Percentiles rank a stretch among this genome's conserved stretches.
Evolutionary conservation across 345 rosid genomes (phyloP).

Genomic region (Lepidium aucheri): DNA sequence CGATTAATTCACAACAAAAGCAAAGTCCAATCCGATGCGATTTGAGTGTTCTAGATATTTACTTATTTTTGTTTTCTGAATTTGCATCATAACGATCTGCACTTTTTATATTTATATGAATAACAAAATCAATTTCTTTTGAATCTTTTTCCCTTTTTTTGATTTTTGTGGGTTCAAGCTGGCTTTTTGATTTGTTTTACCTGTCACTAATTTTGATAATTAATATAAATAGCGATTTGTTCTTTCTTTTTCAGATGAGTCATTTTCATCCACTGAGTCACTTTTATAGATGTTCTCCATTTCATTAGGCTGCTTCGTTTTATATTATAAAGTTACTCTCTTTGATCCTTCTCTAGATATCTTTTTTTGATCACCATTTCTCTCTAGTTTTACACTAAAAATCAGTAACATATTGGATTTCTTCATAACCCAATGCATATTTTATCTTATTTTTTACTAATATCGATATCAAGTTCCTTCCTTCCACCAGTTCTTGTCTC

Average conservation of each 20-base stretch:
- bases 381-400: conserved; percentile 2
- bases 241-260: conserved; percentile 15
- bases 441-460: background rate
- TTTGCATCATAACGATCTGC: conserved; percentile 10
- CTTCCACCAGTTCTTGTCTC: conserved; percentile 22
- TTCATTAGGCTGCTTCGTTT: background rate
- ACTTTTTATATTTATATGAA: conserved; percentile 9
- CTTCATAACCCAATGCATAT: conserved; percentile 1
- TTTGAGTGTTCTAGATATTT: conserved; percentile 5
- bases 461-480: conserved; percentile 1
- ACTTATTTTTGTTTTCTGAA: background rate
- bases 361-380: conserved; percentile 11
- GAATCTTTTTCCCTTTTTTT: conserved; percentile 11
- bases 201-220: conserved; percentile 3
- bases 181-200: conserved; percentile 28
- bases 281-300: conserved; percentile 2
- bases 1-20: background rate
- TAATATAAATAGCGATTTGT: conserved; percentile 4
- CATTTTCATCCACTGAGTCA: conserved; percentile 21
- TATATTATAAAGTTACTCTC: background rate
- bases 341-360: background rate
- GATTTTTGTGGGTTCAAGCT: conserved; percentile 28
- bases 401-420: conserved; percentile 1
- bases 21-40: background rate
- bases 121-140: background rate